Base-by-base conservation (phyloP, 345 rosid species). In the Rhizophora mangle region DNA sequence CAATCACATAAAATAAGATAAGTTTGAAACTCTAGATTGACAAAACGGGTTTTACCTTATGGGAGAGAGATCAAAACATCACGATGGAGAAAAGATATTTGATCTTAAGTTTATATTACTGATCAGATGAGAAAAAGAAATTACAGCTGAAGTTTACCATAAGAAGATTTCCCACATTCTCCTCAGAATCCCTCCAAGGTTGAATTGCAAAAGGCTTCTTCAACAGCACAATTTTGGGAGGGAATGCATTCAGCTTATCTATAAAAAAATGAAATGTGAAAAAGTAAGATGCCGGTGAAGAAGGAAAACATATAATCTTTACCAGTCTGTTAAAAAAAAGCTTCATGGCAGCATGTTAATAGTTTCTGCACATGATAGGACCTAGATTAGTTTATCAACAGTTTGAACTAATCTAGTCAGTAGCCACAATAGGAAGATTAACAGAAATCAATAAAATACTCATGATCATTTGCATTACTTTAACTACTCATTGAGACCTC, bases 161-260 rank as follows among this genome's bases (percentile, higher is more conserved):
- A 21, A 93, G 87, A 78, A 90, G 96, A 81, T 90, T 87, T 71
- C 93, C 96, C 30, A 86, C 71, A 70, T 86, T 90, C 80, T 87
- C 91, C 85, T 93, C 96, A 72, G 92, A 90, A 79, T 77, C 79
- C 72, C 69, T 79, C 98, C 98, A 90, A 10, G 98, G 98, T 77
- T 86, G 77, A 64, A 86, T 69, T 22, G 82, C 74, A 63, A 93
- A 89, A 52, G 98, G 93, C 82, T 74, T 85, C 78, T 80, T 88
- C 78, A 90, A 68, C 55, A 70, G 73, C 74, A 86, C 88, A 72
- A 86, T 67, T 39, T 85, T 71, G 62, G 96, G 92, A 43, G 96
- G 98, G 75, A 93, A 93, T 46, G 59, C 55, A 27, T 58, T 62
- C 79, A 86, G 83, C 74, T 82, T 83, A 66, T 85, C 98, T 92